Evolutionary conservation across 345 rosid species (phyloP).

Genomic region (Firmiana major): DNA sequence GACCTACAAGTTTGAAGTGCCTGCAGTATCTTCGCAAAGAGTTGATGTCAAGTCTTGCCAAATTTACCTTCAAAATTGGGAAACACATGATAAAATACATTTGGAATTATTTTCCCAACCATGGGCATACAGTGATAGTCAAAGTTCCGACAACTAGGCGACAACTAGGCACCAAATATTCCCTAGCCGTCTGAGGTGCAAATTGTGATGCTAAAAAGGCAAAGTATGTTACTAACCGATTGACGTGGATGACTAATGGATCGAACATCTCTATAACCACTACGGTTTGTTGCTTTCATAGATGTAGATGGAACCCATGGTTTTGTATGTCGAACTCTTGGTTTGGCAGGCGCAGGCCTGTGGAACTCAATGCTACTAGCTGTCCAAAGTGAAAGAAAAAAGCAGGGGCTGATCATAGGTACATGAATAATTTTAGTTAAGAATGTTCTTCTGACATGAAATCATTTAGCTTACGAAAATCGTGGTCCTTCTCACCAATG

Average conservation of each 20-base stretch:
- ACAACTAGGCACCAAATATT: background rate
- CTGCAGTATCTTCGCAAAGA: slow-evolving; percentile 57
- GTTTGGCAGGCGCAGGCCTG: slow-evolving; percentile 39
- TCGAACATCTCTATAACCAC: slow-evolving; percentile 52
- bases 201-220: no score
- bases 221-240: slow-evolving; percentile 43
- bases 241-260: slow-evolving; percentile 44
- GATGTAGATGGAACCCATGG: slow-evolving; percentile 43
- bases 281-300: slow-evolving; percentile 33
- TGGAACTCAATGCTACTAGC: slow-evolving; percentile 47
- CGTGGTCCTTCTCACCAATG: slow-evolving; percentile 30
- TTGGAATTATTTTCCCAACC: background rate
- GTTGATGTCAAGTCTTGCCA: slow-evolving; percentile 46
- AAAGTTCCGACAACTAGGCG: background rate
- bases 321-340: slow-evolving; percentile 44
- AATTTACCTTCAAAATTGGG: background rate
- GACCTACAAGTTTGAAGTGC: slow-evolving; percentile 52
- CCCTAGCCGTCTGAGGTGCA: background rate
- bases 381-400: slow-evolving; percentile 20
- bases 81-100: background rate
- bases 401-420: background rate
- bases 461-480: slow-evolving; percentile 33
- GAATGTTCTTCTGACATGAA: background rate
- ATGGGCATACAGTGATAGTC: background rate
- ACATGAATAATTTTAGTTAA: background rate